These are phyloP conservation scores for Kwoniella shandongensis DNA, from an alignment of 768 basidiomycete genomes.

Conservation along the genomic window DNA sequence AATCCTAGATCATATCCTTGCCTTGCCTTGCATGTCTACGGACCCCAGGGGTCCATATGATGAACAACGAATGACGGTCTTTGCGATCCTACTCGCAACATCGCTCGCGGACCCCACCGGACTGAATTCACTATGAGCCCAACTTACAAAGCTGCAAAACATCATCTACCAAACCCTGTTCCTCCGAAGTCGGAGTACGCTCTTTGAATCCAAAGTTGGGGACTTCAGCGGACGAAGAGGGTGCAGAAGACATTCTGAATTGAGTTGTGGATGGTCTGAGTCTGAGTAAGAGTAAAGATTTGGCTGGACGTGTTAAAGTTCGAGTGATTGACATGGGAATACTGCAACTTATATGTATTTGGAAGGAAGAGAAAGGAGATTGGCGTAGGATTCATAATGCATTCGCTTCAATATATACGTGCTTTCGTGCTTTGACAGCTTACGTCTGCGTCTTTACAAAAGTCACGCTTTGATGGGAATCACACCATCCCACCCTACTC, in stretches of 20 bases:
- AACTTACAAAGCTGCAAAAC: slow-evolving; percentile 42
- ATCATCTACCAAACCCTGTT: slow-evolving; percentile 42
- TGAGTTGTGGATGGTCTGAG: slow-evolving; percentile 4
- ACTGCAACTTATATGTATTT: not conserved
- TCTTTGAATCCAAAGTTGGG: slow-evolving; percentile 42
- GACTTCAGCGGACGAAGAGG: slow-evolving; percentile 2
- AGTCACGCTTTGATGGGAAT: too few relatives aligned
- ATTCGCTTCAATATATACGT: too few relatives aligned
- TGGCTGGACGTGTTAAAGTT: not conserved
- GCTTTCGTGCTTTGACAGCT: too few relatives aligned
- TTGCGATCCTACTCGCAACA: too few relatives aligned
- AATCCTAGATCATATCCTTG: too few relatives aligned
- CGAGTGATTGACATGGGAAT: not conserved
- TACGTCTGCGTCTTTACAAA: too few relatives aligned
- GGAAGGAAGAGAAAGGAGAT: not conserved
- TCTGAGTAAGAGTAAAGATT: not conserved
- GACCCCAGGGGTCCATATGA: too few relatives aligned
- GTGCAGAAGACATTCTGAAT: slow-evolving; percentile 8
- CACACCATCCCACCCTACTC: not conserved
- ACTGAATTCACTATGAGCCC: too few relatives aligned
- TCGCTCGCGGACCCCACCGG: too few relatives aligned
- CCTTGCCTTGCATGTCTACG: too few relatives aligned
- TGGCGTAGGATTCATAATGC: not conserved
- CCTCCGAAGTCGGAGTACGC: slow-evolving; percentile 33
- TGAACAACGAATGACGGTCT: too few relatives aligned